These are phyloP conservation scores for Incumbomyces lentus DNA, from an alignment of 2,329 filamentous ascomycete species.

Conservation along the genomic window DNA sequence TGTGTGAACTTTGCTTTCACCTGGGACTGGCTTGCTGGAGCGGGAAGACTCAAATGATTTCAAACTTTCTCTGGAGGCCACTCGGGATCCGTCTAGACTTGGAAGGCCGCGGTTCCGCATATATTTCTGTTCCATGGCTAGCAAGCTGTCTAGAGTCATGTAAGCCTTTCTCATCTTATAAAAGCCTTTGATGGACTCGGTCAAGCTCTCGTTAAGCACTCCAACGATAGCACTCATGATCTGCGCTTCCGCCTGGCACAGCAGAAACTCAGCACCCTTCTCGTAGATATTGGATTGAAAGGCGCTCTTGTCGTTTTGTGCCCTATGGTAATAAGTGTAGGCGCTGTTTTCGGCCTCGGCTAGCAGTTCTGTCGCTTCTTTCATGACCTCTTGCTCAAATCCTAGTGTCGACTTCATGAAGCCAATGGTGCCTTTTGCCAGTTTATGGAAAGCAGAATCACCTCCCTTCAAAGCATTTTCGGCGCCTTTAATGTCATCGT, in stretches of 20 bases:
- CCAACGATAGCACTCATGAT: slow-evolving; percentile 82
- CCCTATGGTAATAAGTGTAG: slow-evolving; percentile 64
- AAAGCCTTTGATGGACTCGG: slow-evolving; percentile 82
- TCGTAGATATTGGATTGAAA: slow-evolving; percentile 60
- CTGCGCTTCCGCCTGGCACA: slow-evolving; percentile 76
- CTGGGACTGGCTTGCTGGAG: slow-evolving; percentile 5
- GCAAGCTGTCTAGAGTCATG: slow-evolving; percentile 66
- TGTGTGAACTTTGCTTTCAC: background rate
- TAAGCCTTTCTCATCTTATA: slow-evolving; percentile 88
- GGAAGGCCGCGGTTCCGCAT: slow-evolving; percentile 23
- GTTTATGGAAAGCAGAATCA: slow-evolving; percentile 75
- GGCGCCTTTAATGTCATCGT: slow-evolving; percentile 80
- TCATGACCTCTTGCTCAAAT: slow-evolving; percentile 86
- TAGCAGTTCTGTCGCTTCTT: slow-evolving; percentile 64
- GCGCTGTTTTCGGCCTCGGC: slow-evolving; percentile 66
- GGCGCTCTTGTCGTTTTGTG: slow-evolving; percentile 51
- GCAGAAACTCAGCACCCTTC: slow-evolving; percentile 72
- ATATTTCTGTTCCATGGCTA: slow-evolving; percentile 60
- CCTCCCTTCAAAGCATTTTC: slow-evolving; percentile 62
- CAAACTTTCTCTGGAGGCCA: slow-evolving; percentile 16
- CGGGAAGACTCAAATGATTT: slow-evolving; percentile 8
- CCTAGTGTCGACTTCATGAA: slow-evolving; percentile 82
- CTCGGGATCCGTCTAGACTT: slow-evolving; percentile 11
- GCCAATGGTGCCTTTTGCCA: slow-evolving; percentile 68
- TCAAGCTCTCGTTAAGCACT: slow-evolving; percentile 83